Evolutionary conservation across 306 rosid genomes (phyloP), one percentile per base, ranked within the genome.

Genomic region (Coriaria nepalensis): DNA sequence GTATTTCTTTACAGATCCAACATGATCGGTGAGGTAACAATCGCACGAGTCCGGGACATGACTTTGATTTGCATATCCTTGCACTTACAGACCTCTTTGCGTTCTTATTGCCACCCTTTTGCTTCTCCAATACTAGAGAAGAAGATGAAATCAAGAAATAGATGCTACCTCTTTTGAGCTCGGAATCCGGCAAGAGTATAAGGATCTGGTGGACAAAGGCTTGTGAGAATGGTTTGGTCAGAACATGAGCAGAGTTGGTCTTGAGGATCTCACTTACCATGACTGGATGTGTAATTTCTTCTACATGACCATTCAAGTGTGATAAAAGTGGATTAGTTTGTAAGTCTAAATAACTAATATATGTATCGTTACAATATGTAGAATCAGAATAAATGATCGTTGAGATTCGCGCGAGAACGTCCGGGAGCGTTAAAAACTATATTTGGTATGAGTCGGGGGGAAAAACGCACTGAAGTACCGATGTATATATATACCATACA

Each of bases 71-170:
- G 29, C 29, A 3, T 20, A 20, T 20, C 29, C 29, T 20, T 20
- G 29, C 29, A 20, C 48, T 69, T 1, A 56, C 43, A 5, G 82
- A 59, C 2, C 49, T 47, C 41, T 67, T 69, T 35, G 37, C 56
- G 33, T 45, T 43, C 10, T 6, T 51, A 2, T 52, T 51, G 1
- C 10, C 12, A 2, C 60, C 53, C 51, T 65, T 80, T 41, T 68
- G 73, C 56, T 56, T 51, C 15, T 39, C 46, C 14, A 63, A 79
- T 32, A 71, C 76, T 4, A 76, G 20, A 2, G 96, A 86, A 0
- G 96, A 65, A 2, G 68, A 45, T 2, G 97, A 95, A 49, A 90
- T 79, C 80, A 90, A 68, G 78, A 90, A 90, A 69, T 90, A 84
- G 6, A 90, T 84, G 71, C 69, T 73, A 4, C 97, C 97, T 29